Evolutionary conservation across 345 rosid species (phyloP).

Genomic region (Turritis glabra): DNA sequence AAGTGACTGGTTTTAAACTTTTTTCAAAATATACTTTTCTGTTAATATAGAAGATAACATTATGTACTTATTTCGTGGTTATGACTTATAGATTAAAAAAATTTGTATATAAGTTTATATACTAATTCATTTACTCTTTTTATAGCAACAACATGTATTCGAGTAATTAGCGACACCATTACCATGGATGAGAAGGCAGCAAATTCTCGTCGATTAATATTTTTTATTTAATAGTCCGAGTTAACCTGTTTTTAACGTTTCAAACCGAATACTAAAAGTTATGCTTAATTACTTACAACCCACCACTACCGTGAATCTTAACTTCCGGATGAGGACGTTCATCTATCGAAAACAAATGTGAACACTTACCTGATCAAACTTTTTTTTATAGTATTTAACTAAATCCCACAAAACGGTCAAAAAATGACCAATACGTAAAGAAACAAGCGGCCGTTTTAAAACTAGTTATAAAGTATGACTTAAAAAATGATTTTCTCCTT

Average conservation of each 20-base stretch:
- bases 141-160: background rate
- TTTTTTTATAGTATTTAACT: constrained; percentile 4
- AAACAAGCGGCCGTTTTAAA: constrained; percentile 31
- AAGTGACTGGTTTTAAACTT: too few relatives aligned
- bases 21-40: too few relatives aligned
- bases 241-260: background rate
- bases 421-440: constrained; percentile 28
- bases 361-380: constrained; percentile 22
- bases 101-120: background rate
- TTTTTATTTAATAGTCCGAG: background rate
- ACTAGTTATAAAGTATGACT: background rate
- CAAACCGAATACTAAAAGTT: background rate
- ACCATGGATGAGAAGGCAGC: background rate
- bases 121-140: background rate
- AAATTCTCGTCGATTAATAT: background rate
- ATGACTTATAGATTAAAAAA: background rate
- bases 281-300: background rate
- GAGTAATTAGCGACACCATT: background rate
- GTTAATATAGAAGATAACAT: too few relatives aligned
- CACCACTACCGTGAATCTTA: constrained; percentile 12
- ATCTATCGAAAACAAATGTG: constrained; percentile 24
- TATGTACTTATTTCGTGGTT: background rate
- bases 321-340: constrained; percentile 6
- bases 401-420: constrained; percentile 30
- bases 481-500: constrained; percentile 14